Conservation (phyloP, 164 flowering plant genomes). For the Chloranthus sessilifolius region DNA sequence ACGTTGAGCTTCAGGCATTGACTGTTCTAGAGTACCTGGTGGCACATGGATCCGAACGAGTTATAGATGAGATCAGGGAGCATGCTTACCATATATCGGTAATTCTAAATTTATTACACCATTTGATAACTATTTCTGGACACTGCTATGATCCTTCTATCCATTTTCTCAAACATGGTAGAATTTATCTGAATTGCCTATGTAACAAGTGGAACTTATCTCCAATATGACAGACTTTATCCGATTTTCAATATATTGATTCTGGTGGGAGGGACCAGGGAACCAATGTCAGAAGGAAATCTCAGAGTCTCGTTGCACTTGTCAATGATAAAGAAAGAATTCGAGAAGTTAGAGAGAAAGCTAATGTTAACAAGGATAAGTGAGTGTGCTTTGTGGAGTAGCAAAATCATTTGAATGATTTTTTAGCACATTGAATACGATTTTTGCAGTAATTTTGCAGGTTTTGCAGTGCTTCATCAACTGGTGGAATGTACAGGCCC, state of each 20-base stretch:
- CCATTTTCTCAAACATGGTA: background rate
- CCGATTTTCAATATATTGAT: constrained; percentile 93
- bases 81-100: constrained; percentile 96
- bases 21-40: constrained; percentile 90
- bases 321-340: constrained; percentile 94
- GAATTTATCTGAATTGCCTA: too few relatives aligned
- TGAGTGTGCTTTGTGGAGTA: constrained; percentile 34
- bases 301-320: constrained; percentile 83
- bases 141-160: background rate
- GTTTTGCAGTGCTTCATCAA: constrained; percentile 49
- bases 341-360: constrained; percentile 85
- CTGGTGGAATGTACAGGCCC: constrained; percentile 77
- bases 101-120: constrained; percentile 17
- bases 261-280: constrained; percentile 98
- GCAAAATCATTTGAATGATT: background rate
- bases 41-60: constrained; percentile 96
- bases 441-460: constrained; percentile 28
- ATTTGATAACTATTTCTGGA: constrained; percentile 1
- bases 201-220: background rate
- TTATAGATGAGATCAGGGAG: constrained; percentile 86
- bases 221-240: constrained; percentile 51
- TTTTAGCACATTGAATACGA: background rate
- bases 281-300: constrained; percentile 85
- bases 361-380: constrained; percentile 84
- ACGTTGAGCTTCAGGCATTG: constrained; percentile 58